Conservation (phyloP, 2,329 filamentous ascomycete genomes). For the Zymoseptoria crescenta region DNA sequence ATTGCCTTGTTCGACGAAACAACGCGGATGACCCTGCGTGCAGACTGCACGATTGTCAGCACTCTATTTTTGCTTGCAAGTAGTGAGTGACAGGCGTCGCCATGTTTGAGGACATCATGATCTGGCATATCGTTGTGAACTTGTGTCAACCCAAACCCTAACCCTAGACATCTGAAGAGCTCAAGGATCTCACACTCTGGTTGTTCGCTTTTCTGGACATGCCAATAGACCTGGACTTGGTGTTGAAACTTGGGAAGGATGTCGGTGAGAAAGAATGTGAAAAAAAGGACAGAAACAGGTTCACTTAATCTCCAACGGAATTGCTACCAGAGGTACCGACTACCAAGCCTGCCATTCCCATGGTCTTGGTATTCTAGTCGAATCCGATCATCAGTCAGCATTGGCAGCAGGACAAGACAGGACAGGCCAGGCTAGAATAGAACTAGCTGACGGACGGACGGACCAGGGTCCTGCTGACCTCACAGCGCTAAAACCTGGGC, state of each 20-base stretch:
- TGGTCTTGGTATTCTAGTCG: neutral
- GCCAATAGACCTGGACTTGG: neutral
- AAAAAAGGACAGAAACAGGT: neutral
- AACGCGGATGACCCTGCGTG: neutral
- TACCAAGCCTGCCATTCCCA: neutral
- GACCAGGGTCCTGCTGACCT: no score
- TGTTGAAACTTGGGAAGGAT: neutral
- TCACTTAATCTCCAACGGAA: neutral
- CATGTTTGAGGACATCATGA: neutral
- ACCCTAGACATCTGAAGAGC: neutral
- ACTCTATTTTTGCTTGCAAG: neutral
- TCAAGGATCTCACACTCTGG: neutral
- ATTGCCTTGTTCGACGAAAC: neutral
- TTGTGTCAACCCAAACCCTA: neutral
- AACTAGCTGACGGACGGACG: no score
- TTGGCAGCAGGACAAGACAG: neutral
- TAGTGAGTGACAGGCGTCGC: neutral
- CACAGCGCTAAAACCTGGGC: no score
- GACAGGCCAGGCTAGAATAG: no score
- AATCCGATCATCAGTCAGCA: neutral
- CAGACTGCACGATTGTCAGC: neutral
- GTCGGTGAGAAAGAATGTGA: neutral
- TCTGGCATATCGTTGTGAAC: neutral
- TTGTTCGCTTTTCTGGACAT: neutral
- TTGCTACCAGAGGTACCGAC: neutral